Conservation (phyloP, 176 grass and related monocot species). For the Pharus latifolius region DNA sequence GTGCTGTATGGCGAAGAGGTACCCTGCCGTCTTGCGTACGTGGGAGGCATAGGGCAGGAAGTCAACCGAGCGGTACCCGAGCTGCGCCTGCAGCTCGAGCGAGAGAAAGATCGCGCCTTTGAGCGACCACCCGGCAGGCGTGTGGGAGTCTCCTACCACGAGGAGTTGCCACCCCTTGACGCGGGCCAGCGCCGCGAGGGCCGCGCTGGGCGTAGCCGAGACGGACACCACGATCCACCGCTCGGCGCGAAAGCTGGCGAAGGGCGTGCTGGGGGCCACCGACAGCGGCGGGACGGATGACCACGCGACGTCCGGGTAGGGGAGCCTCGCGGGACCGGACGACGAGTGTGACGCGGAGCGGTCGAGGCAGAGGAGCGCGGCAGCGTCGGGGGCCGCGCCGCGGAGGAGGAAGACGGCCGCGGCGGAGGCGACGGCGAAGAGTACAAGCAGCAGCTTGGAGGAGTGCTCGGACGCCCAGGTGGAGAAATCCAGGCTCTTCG, state of each 20-base stretch:
- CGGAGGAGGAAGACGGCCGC: slow-evolving; percentile 85
- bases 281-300: slow-evolving; percentile 44
- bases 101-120: slow-evolving; percentile 97
- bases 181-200: slow-evolving; percentile 52
- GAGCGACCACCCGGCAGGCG: slow-evolving; percentile 70
- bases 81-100: slow-evolving; percentile 76
- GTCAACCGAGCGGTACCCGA: slow-evolving; percentile 87
- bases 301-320: slow-evolving; percentile 69
- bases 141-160: slow-evolving; percentile 75
- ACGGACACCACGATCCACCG: slow-evolving; percentile 92
- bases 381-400: slow-evolving; percentile 59
- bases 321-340: slow-evolving; percentile 25
- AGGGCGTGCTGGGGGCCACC: slow-evolving; percentile 12
- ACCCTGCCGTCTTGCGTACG: slow-evolving; percentile 82
- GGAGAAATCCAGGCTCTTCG: slow-evolving; percentile 89
- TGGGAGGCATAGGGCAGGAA: slow-evolving; percentile 84
- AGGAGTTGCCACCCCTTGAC: slow-evolving; percentile 94
- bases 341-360: slow-evolving; percentile 13
- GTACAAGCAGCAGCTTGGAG: slow-evolving; percentile 63
- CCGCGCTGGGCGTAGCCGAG: slow-evolving; percentile 52
- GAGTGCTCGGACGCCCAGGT: slow-evolving; percentile 74
- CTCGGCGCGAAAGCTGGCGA: slow-evolving; percentile 72
- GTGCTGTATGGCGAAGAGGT: slow-evolving; percentile 94
- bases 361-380: slow-evolving; percentile 75
- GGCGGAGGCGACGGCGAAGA: slow-evolving; percentile 49